These are phyloP conservation scores for Cadophora gregata DNA, from an alignment of 2,329 filamentous ascomycete genomes.

Conservation along the genomic window DNA sequence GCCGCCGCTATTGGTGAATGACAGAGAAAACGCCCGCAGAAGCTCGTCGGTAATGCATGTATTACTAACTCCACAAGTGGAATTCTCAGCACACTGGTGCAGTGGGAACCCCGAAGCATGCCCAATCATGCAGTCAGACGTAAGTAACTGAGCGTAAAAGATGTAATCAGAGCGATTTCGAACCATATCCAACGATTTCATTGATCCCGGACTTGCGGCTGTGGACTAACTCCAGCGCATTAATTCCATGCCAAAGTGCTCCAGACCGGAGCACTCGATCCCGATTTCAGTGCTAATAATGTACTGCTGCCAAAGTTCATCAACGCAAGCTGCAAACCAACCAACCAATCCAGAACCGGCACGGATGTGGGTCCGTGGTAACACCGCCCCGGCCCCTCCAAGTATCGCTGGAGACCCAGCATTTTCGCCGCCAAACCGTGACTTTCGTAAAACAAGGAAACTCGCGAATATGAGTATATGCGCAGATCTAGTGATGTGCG, in stretches of 20 bases:
- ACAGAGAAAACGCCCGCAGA: no score
- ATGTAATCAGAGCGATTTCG: not conserved
- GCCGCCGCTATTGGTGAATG: no score
- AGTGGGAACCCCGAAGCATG: not conserved
- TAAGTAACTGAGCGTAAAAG: not conserved
- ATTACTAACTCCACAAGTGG: not conserved
- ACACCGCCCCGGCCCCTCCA: conserved; percentile 20
- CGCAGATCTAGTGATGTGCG: conserved; percentile 29
- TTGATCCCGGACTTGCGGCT: conserved; percentile 12
- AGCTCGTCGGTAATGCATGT: not conserved
- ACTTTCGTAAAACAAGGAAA: conserved; percentile 26
- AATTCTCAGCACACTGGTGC: not conserved
- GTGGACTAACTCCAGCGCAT: not conserved
- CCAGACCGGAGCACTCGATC: not conserved
- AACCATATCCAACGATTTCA: conserved; percentile 14
- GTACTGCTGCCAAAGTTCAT: conserved; percentile 14
- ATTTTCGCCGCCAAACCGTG: conserved; percentile 30
- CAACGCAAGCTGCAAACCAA: conserved; percentile 4
- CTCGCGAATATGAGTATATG: conserved; percentile 32
- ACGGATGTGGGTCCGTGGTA: not conserved
- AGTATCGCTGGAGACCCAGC: conserved; percentile 35
- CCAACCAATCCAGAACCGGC: conserved; percentile 3
- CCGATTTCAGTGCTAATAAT: not conserved
- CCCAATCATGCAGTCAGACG: not conserved
- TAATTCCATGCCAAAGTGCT: not conserved